Evolutionary conservation across 225 moss, liverwort and hornwort species (phyloP), one percentile per base, ranked within the genome.

Genomic region (Thuidium tamariscinum): DNA sequence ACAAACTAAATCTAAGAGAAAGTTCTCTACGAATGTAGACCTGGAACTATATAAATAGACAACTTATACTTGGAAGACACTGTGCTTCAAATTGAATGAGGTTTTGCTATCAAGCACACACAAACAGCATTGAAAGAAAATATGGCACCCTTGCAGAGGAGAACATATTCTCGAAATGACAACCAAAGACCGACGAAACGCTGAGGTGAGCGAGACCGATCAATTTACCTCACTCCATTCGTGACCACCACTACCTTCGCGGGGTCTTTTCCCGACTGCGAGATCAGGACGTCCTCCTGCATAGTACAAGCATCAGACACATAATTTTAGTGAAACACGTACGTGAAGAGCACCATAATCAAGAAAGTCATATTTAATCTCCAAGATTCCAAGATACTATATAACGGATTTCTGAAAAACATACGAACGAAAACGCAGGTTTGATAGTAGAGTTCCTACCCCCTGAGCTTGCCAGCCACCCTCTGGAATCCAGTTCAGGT

Each of bases 391-490:
- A 59, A 64, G 86, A 61, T 66, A 34, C 32, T 30, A 54, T 9
- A 27, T 15, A 32, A 74, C 14, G 70, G 7, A 49, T 59, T 25
- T 60, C 42, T 39, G 36, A 66, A 32, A 65, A 78, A 84, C 62
- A 89, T 60, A 29, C 13, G 18, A 79, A 44, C 42, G 52, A 14
- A 67, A 46, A 32, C 16, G 57, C n/a, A 49, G 42, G 41, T 73
- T 71, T 34, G n/a, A 39, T 32, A n/a, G 36, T 18, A 65, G 18
- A 85, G 23, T 61, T 34, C 80, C 69, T 93, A 99, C 98, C 88
- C 92, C 94, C 60, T 93, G 94, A 23, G 95, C 85, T 86, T 92
- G 92, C 96, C 98, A 98, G 85, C 95, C 95, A 83, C 94, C 96
- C 84, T 95, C 91, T 34, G 98, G 97, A 85, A 95, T 90, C 93